Conservation (phyloP, 768 basidiomycete genomes). For the Kockovaella imperatae region DNA sequence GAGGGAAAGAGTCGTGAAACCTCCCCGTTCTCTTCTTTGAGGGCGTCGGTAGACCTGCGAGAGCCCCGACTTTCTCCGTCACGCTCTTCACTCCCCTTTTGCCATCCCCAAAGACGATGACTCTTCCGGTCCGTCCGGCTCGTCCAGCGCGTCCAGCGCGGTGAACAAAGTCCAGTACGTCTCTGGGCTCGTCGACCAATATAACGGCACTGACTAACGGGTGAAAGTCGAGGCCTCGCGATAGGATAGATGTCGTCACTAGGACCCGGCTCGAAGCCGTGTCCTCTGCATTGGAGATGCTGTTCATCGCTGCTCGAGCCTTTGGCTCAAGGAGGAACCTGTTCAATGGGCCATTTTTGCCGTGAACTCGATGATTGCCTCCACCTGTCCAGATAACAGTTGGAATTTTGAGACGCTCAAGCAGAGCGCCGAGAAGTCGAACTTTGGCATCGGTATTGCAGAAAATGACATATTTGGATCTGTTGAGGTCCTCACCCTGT, state of each 20-base stretch:
- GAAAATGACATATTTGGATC: conserved; percentile 72
- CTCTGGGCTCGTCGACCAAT: conserved; percentile 77
- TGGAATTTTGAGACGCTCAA: conserved; percentile 59
- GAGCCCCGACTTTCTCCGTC: no score
- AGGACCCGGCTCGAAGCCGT: conserved; percentile 49
- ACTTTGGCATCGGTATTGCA: conserved; percentile 70
- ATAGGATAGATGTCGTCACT: conserved; percentile 82
- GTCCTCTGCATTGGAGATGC: conserved; percentile 14
- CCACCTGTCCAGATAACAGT: conserved; percentile 54
- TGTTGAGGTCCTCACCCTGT: conserved; percentile 13
- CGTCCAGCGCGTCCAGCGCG: conserved; percentile 77
- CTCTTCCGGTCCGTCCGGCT: conserved; percentile 47
- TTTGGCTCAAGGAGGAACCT: conserved; percentile 53
- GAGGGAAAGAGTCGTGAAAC: no score
- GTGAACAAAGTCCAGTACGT: conserved; percentile 86
- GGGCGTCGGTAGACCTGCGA: no score
- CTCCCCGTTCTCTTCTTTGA: no score
- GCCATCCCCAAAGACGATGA: conserved; percentile 43
- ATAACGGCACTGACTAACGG: conserved; percentile 72
- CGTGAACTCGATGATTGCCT: conserved; percentile 55
- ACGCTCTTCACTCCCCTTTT: no score
- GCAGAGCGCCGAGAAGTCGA: conserved; percentile 54
- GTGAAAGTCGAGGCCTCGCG: conserved; percentile 80
- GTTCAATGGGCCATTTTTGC: conserved; percentile 67
- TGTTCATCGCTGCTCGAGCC: conserved; percentile 15